Evolutionary conservation across 345 rosid genomes (phyloP).

Genomic region (Raphanus sativus): DNA sequence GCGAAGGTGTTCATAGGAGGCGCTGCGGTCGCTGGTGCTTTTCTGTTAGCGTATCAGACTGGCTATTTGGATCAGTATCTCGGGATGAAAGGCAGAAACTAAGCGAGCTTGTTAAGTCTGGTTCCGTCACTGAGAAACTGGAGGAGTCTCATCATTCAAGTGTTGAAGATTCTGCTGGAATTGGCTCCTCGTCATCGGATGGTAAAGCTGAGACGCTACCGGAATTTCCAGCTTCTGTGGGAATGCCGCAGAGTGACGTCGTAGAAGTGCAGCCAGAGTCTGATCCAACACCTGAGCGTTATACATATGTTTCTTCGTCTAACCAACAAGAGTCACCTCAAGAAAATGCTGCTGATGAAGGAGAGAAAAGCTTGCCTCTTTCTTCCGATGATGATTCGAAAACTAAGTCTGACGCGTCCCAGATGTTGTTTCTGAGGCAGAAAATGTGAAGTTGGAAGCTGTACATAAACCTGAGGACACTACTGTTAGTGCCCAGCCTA

Average conservation of each 20-base stretch:
- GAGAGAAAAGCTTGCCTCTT: slow-evolving; percentile 35
- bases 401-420: slow-evolving; percentile 36
- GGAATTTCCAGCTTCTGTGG: slow-evolving; percentile 3
- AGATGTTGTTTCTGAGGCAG: slow-evolving; percentile 34
- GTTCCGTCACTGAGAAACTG: background rate
- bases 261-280: slow-evolving; percentile 30
- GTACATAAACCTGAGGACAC: slow-evolving; percentile 23
- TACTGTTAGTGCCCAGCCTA: slow-evolving; percentile 31
- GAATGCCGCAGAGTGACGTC: background rate
- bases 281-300: slow-evolving; percentile 43
- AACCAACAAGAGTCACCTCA: slow-evolving; percentile 40
- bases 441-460: slow-evolving; percentile 27
- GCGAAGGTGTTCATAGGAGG: slow-evolving; percentile 50
- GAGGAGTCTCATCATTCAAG: background rate
- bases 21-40: slow-evolving; percentile 35
- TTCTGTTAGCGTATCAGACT: slow-evolving; percentile 50
- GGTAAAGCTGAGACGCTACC: slow-evolving; percentile 40
- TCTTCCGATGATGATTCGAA: slow-evolving; percentile 38
- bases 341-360: slow-evolving; percentile 33
- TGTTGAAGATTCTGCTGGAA: slow-evolving; percentile 40
- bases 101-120: slow-evolving; percentile 20
- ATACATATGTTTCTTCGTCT: slow-evolving; percentile 27
- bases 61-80: slow-evolving; percentile 63
- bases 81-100: slow-evolving; percentile 36
- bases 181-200: slow-evolving; percentile 24